Conservation (phyloP, 768 basidiomycete genomes). For the Atractiella rhizophila region DNA sequence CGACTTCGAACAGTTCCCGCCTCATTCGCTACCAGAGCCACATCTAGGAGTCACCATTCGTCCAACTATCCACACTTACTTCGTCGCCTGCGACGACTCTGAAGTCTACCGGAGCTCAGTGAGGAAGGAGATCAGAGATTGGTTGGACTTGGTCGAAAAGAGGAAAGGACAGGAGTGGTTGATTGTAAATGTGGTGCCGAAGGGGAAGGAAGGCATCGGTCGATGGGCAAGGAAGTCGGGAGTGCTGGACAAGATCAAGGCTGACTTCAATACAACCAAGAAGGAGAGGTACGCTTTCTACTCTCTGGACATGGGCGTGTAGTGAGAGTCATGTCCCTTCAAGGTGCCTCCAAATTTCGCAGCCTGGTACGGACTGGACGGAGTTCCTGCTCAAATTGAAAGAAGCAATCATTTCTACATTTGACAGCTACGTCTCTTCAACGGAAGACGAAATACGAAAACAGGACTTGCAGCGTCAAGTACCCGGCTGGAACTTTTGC, state of each 20-base stretch:
- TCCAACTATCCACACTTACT: constrained; percentile 45
- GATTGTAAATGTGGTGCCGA: constrained; percentile 57
- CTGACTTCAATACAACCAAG: constrained; percentile 75
- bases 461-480: constrained; percentile 63
- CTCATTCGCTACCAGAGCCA: neutral
- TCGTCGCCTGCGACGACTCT: constrained; percentile 62
- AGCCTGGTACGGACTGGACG: constrained; percentile 32
- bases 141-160: constrained; percentile 41
- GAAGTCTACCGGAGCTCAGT: constrained; percentile 54
- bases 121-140: constrained; percentile 74
- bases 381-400: constrained; percentile 72
- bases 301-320: constrained; percentile 1
- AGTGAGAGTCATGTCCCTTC: constrained; percentile 2
- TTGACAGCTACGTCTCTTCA: constrained; percentile 48
- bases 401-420: constrained; percentile 59
- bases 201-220: constrained; percentile 25
- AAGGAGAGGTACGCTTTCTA: constrained; percentile 28
- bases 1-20: constrained; percentile 33
- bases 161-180: constrained; percentile 81
- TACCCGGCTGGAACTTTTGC: constrained; percentile 98
- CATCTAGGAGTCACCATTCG: constrained; percentile 46
- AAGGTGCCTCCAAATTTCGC: constrained; percentile 35
- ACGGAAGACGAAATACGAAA: constrained; percentile 75
- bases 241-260: constrained; percentile 65
- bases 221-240: constrained; percentile 38